Percentiles rank a stretch among this genome's conserved stretches.
These are phyloP conservation scores for Iberis pinnata DNA, from an alignment of 345 rosid species.

Conservation along the genomic window DNA sequence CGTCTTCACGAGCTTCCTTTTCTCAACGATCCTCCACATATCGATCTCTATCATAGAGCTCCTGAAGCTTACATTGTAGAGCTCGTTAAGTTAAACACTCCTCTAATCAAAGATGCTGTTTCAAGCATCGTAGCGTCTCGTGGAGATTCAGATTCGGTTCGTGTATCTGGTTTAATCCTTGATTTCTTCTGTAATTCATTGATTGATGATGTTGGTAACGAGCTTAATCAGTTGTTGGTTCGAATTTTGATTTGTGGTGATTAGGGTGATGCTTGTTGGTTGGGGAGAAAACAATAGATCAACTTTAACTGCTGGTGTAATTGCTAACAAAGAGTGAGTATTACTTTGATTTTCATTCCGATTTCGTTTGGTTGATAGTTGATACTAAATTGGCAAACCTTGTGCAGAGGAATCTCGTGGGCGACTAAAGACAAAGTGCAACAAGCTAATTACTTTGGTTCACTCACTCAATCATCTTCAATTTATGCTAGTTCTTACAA, in stretches of 20 bases:
- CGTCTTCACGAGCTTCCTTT: constrained; percentile 21
- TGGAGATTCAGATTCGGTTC: constrained; percentile 22
- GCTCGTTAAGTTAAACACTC: constrained; percentile 13
- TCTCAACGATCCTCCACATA: constrained; percentile 19
- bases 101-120: constrained; percentile 10
- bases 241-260: too few species aligned
- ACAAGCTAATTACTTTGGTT: constrained; percentile 93
- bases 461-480: constrained; percentile 86
- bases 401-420: constrained; percentile 99
- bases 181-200: constrained; percentile 42
- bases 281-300: too few species aligned
- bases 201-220: constrained; percentile 32
- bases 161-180: constrained; percentile 34
- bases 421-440: constrained; percentile 97
- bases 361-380: too few species aligned
- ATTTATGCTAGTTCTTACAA: constrained; percentile 88
- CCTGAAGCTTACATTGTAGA: constrained; percentile 23
- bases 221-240: too few species aligned
- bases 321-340: too few species aligned
- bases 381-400: too few species aligned
- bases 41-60: constrained; percentile 24
- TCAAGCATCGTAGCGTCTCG: constrained; percentile 9
- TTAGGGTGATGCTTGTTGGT: too few species aligned
- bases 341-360: too few species aligned
- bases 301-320: too few species aligned